phyloP scores from a whole-genome alignment of 2,329 filamentous ascomycete species.

The Phialocephala sp. region DNA sequence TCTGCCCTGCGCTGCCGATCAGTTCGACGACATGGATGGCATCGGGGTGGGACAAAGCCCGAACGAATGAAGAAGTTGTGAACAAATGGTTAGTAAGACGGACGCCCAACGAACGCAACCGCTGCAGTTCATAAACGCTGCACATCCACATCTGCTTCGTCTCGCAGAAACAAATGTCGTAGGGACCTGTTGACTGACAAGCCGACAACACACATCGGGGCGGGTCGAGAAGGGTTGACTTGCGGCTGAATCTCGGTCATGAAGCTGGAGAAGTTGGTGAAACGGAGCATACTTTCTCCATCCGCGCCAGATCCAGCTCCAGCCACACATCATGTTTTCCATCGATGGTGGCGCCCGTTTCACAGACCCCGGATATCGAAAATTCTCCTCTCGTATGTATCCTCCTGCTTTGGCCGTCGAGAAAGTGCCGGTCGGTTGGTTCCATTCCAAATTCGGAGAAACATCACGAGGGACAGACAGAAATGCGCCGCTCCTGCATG shows the following conservation, averaged over 20 bases:
- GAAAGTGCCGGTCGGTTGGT: neutral
- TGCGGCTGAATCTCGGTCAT: neutral
- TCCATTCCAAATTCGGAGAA: neutral
- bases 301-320: neutral
- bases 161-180: neutral
- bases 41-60: neutral
- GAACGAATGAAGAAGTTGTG: neutral
- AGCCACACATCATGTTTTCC: neutral
- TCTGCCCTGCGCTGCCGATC: neutral
- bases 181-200: neutral
- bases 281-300: neutral
- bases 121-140: neutral
- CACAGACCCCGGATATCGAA: conserved; percentile 2
- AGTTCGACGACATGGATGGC: neutral
- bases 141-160: neutral
- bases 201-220: neutral
- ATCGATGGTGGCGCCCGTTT: neutral
- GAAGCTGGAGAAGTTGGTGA: neutral
- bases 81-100: neutral
- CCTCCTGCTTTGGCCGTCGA: neutral
- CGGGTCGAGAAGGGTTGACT: neutral
- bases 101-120: neutral
- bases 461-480: neutral
- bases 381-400: neutral
- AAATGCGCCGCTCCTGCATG: neutral